Percentiles rank a stretch among this genome's conserved stretches.
These are phyloP conservation scores for Dictyostelium brefeldianum DNA, from an alignment of 78 protist species.

Conservation along the genomic window DNA sequence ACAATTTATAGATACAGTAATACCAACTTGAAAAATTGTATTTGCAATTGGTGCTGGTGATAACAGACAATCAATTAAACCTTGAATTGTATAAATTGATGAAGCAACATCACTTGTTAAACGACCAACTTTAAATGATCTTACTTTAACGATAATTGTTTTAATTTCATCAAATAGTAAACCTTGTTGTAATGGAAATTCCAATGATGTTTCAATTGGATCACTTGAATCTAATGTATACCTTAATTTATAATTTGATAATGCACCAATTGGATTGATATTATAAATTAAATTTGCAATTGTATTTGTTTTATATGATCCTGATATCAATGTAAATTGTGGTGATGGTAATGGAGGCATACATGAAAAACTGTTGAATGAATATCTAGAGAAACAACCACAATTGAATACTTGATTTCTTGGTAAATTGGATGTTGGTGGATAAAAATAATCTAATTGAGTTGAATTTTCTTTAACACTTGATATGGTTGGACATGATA, in stretches of 20 bases:
- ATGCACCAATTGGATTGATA: neutral
- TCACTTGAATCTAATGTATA: conserved; percentile 19
- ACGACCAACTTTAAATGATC: conserved; percentile 7
- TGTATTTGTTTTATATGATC: neutral
- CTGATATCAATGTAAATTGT: neutral
- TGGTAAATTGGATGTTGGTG: neutral
- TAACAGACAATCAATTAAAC: neutral
- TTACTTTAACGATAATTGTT: neutral
- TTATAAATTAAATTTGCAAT: neutral
- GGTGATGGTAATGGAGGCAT: conserved; percentile 39
- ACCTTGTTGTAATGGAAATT: neutral
- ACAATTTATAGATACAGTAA: neutral
- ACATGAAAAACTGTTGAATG: neutral
- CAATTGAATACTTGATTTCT: neutral
- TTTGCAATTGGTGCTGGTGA: neutral
- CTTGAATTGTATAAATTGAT: neutral
- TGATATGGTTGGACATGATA: conserved; percentile 2
- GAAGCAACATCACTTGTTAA: neutral
- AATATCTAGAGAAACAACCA: conserved; percentile 19
- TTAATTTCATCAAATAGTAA: neutral
- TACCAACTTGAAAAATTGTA: neutral
- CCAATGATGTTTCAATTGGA: conserved; percentile 1
- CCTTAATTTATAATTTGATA: neutral
- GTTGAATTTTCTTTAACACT: neutral
- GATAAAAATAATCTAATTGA: neutral